Base-by-base conservation (phyloP, 192 early-diverging fungal genomes). In the Coemansia sp. region DNA sequence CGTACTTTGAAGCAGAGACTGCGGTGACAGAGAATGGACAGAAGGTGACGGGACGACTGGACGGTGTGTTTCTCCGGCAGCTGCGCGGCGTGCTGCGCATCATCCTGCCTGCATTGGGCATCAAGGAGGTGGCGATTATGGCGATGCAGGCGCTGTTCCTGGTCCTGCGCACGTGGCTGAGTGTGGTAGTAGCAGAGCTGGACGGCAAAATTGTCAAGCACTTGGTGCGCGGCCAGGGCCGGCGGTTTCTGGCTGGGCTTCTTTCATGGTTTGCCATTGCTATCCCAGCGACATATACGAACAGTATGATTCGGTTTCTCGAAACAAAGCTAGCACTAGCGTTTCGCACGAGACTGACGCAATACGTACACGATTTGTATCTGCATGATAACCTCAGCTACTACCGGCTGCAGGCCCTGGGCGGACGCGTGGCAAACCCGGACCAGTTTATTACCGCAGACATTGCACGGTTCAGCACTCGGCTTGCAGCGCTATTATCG, bases 131-230 rank as follows among this genome's bases (percentile, higher is more conserved):
- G 33, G 63, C 85, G 21, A 87, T 98, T 58, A 74, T 98, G 53
- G 75, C 87, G 0, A 74, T 95, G 61, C 94, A 98, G 67, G 88
- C 92, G 7, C 64, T 86, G 46, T 96, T 96, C 76, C 75, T 98
- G 57, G 87, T 98, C 3, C 85, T 95, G 56, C 80, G 96, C 65
- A 96, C 96, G 0, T 98, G 92, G 68, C 84, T 98, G 50, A 90
- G 89, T 75, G 92, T 98, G 21, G 87, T 98, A 1, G 96, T 94
- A 20, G 96, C 96, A 23, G 84, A 89, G 57, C 76, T 98, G 57
- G 96, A 98, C 65, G 96, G 96, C 58, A 87, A 90, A 70, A 92
- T 98, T 61, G 96, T 98, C 72, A 91, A 91, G 84, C 89, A 98
- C 68, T 83, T 98, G 86, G 96, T 95, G 72, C 80, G 84, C 29